phyloP scores from a whole-genome alignment of 73 alveolate species.

The Breviolum minutum region DNA sequence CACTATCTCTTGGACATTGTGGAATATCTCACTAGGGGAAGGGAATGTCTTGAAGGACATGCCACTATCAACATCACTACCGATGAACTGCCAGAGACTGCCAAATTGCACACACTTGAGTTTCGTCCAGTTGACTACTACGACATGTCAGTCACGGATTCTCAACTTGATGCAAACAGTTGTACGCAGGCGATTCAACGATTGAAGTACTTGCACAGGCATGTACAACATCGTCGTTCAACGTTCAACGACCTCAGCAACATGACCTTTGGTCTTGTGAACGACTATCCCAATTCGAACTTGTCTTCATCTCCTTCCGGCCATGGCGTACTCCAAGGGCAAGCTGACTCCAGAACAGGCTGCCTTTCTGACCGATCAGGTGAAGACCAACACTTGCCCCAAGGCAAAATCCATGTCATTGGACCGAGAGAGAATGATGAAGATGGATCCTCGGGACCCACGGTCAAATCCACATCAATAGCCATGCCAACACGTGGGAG shows the following conservation, averaged over 20 bases:
- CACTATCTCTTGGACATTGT: slow-evolving; percentile 8
- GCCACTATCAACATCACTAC: neutral
- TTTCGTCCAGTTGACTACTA: neutral
- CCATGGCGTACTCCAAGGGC: neutral
- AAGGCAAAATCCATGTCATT: neutral
- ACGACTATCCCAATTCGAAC: neutral
- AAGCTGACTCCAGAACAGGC: neutral
- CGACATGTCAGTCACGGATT: no score
- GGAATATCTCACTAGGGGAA: neutral
- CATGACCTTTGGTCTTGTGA: neutral
- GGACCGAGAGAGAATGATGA: neutral
- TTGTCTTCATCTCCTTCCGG: neutral
- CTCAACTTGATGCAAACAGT: neutral
- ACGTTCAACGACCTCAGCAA: neutral
- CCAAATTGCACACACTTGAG: neutral
- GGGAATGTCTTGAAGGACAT: neutral
- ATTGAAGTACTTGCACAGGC: neutral
- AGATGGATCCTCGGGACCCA: neutral
- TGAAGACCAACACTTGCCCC: neutral
- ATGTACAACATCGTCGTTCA: no score
- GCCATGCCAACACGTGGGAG: slow-evolving; percentile 28
- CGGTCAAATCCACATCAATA: neutral
- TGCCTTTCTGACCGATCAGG: neutral
- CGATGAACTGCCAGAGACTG: neutral
- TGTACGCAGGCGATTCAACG: no score